A percentile compares a stretch with the other conserved stretches of the same genome.
These are phyloP conservation scores for Ramalina intermedia DNA, from an alignment of 495 filamentous ascomycete genomes.

Conservation along the genomic window DNA sequence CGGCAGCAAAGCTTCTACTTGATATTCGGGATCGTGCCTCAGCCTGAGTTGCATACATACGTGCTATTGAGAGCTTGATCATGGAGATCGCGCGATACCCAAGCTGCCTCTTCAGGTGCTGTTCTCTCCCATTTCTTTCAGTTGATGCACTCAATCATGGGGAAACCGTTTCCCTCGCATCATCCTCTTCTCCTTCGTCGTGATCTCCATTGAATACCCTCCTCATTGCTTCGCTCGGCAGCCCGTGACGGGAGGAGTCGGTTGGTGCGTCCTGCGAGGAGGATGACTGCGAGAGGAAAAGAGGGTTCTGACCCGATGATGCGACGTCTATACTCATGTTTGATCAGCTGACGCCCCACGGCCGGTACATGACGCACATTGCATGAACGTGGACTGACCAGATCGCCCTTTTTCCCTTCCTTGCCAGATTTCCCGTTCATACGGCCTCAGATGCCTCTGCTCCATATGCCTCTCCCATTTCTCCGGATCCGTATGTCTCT, in stretches of 20 bases:
- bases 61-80: too few relatives aligned
- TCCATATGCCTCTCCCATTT: conserved; percentile 49
- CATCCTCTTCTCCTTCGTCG: neutral
- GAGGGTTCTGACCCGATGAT: conserved; percentile 7
- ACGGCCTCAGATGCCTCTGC: conserved; percentile 38
- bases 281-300: neutral
- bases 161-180: neutral
- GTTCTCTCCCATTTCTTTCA: too few relatives aligned
- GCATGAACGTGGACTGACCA: conserved; percentile 26
- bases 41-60: too few relatives aligned
- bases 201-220: neutral
- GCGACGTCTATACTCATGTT: conserved; percentile 4
- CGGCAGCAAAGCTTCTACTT: too few relatives aligned
- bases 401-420: conserved; percentile 36
- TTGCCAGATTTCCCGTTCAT: conserved; percentile 53
- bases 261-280: neutral
- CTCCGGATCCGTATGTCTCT: conserved; percentile 11
- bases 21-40: too few relatives aligned
- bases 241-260: conserved; percentile 2
- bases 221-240: neutral
- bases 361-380: neutral
- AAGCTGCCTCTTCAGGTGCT: too few relatives aligned
- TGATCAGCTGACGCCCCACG: neutral
- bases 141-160: too few relatives aligned
- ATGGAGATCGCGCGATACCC: too few relatives aligned